A percentile compares a stretch with the other conserved stretches of the same genome.
Evolutionary conservation across 345 rosid genomes (phyloP).

Genomic region (Eucalyptus grandis): DNA sequence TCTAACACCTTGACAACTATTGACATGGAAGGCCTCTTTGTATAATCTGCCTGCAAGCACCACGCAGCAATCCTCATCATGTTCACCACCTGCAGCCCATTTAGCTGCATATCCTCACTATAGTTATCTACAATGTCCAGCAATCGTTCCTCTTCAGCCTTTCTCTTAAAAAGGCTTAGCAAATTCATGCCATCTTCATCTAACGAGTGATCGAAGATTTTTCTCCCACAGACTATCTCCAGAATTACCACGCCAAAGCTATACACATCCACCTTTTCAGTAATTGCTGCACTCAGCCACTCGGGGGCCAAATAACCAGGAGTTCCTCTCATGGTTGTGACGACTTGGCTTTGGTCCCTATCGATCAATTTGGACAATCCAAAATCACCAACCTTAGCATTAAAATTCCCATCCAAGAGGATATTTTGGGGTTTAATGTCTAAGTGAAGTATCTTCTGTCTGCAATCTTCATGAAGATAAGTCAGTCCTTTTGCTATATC

Average conservation of each 20-base stretch:
- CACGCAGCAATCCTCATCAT: conserved; percentile 17
- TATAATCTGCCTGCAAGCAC: conserved; percentile 20
- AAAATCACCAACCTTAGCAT: conserved; percentile 11
- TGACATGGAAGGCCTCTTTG: not conserved
- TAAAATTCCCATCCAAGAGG: conserved; percentile 5
- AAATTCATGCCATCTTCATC: conserved; percentile 7
- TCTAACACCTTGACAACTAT: conserved; percentile 3
- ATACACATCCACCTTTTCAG: conserved; percentile 9
- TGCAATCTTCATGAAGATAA: conserved; percentile 20
- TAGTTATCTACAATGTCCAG: conserved; percentile 2
- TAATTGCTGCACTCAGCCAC: not conserved
- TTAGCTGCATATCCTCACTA: conserved; percentile 3
- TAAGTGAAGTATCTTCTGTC: conserved; percentile 11
- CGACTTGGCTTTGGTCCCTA: conserved; percentile 1
- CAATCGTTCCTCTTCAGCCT: not conserved
- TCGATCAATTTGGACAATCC: conserved; percentile 3
- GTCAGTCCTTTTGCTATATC: conserved; percentile 15
- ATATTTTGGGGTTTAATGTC: conserved; percentile 14
- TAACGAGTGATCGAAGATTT: not conserved
- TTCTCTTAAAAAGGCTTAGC: conserved; percentile 1
- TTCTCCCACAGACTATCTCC: conserved; percentile 13
- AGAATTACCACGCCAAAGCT: conserved; percentile 11
- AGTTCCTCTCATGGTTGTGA: conserved; percentile 2
- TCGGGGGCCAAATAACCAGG: conserved; percentile 8
- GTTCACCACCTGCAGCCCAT: not conserved